These are phyloP conservation scores for Trichomonascus vanleenenianus DNA, from an alignment of 805 yeast genomes.

Conservation along the genomic window DNA sequence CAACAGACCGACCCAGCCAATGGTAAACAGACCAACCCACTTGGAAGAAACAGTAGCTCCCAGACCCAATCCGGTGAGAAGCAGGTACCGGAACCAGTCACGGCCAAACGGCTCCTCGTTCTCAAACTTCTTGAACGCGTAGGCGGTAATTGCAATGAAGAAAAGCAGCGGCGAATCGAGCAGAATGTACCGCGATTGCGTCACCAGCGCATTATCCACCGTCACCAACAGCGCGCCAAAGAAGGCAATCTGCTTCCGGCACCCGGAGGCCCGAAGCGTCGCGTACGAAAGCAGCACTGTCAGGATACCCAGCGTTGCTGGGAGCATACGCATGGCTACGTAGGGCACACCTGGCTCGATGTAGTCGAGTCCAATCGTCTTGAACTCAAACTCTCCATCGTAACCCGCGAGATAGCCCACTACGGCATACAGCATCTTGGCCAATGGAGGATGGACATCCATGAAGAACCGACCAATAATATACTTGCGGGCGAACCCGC, in stretches of 20 bases:
- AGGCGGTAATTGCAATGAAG: constrained; percentile 40
- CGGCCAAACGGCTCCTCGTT: constrained; percentile 36
- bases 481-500: constrained; percentile 90
- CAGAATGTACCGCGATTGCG: constrained; percentile 50
- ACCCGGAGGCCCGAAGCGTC: constrained; percentile 48
- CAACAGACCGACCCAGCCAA: constrained; percentile 52
- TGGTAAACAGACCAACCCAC: constrained; percentile 62
- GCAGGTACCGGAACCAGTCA: constrained; percentile 47
- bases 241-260: constrained; percentile 42
- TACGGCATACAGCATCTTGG: constrained; percentile 49
- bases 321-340: constrained; percentile 47
- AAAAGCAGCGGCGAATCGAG: constrained; percentile 39
- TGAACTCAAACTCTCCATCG: constrained; percentile 39
- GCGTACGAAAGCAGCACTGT: constrained; percentile 46
- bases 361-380: constrained; percentile 40
- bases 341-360: constrained; percentile 38
- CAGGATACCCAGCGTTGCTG: constrained; percentile 48
- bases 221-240: constrained; percentile 45
- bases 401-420: constrained; percentile 47
- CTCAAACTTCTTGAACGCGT: constrained; percentile 44
- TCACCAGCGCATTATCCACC: constrained; percentile 58
- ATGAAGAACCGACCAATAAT: constrained; percentile 54
- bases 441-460: constrained; percentile 70
- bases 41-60: constrained; percentile 58
- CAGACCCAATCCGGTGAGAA: constrained; percentile 39